Evolutionary conservation across 257 asterid species (phyloP).

Genomic region (Solanum phureja): DNA sequence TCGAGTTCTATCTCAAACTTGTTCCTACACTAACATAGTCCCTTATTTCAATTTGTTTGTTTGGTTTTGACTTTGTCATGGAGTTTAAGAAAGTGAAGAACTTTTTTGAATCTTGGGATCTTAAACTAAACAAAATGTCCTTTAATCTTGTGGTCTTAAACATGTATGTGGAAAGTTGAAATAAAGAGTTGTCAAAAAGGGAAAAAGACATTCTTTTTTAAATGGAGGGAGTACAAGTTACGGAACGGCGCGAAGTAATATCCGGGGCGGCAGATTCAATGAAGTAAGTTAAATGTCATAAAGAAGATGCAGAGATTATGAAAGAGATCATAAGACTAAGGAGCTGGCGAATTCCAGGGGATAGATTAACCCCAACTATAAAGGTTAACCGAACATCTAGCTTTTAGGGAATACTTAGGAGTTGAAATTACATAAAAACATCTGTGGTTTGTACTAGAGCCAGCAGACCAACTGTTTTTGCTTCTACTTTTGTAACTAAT

Average conservation of each 20-base stretch:
- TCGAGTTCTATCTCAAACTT: not conserved
- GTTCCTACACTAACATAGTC: not conserved
- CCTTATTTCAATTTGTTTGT: not conserved
- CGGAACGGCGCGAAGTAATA: too few relatives aligned
- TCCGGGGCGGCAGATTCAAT: not conserved
- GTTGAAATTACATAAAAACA: not conserved
- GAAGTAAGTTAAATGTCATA: not conserved
- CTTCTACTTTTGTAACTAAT: too few relatives aligned
- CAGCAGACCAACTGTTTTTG: too few relatives aligned
- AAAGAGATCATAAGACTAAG: not conserved
- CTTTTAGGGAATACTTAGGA: not conserved
- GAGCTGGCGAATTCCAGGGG: not conserved
- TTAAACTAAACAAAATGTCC: too few relatives aligned
- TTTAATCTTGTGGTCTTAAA: not conserved
- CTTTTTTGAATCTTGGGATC: not conserved
- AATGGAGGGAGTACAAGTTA: not conserved
- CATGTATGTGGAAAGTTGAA: not conserved
- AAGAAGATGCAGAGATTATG: not conserved
- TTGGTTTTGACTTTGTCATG: not conserved
- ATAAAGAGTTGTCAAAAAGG: not conserved
- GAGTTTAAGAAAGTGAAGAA: not conserved
- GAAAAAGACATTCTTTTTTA: too few relatives aligned
- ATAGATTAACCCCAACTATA: not conserved
- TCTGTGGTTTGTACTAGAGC: not conserved
- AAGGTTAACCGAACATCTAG: not conserved